phyloP scores from a whole-genome alignment of 306 rosid genomes.

The Dryas alaskensis region DNA sequence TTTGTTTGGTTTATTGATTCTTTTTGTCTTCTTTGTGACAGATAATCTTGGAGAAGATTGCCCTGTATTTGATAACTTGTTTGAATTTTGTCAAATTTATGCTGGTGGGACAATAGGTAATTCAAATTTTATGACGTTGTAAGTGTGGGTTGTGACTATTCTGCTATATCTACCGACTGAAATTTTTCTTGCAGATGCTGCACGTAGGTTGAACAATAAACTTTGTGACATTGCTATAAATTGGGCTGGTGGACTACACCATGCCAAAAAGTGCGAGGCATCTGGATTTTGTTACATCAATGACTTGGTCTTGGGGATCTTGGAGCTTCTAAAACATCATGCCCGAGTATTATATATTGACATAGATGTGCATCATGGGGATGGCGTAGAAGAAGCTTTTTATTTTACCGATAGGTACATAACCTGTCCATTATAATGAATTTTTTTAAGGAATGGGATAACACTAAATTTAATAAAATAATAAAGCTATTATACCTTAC shows the following conservation, averaged over 20 bases:
- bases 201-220: conserved; percentile 84
- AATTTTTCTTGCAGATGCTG: conserved; percentile 67
- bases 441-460: conserved; percentile 18
- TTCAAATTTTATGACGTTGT: conserved; percentile 11
- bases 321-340: conserved; percentile 92
- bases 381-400: conserved; percentile 99
- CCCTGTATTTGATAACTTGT: conserved; percentile 92
- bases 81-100: conserved; percentile 96
- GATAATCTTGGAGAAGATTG: conserved; percentile 99
- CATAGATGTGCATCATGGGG: conserved; percentile 99
- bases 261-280: conserved; percentile 98
- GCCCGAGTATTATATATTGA: conserved; percentile 95
- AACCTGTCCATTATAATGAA: conserved; percentile 17
- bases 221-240: conserved; percentile 94
- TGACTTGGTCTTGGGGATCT: conserved; percentile 93
- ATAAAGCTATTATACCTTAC: background rate
- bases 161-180: conserved; percentile 24
- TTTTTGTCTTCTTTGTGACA: conserved; percentile 29
- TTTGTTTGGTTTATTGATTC: background rate
- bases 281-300: conserved; percentile 99
- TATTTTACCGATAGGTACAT: conserved; percentile 89
- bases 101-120: conserved; percentile 98
- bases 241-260: conserved; percentile 99
- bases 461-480: background rate
- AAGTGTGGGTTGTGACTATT: conserved; percentile 14